These are phyloP conservation scores for Stachybotrys chlorohalonatus DNA, from an alignment of 2,329 filamentous ascomycete species.

Conservation along the genomic window DNA sequence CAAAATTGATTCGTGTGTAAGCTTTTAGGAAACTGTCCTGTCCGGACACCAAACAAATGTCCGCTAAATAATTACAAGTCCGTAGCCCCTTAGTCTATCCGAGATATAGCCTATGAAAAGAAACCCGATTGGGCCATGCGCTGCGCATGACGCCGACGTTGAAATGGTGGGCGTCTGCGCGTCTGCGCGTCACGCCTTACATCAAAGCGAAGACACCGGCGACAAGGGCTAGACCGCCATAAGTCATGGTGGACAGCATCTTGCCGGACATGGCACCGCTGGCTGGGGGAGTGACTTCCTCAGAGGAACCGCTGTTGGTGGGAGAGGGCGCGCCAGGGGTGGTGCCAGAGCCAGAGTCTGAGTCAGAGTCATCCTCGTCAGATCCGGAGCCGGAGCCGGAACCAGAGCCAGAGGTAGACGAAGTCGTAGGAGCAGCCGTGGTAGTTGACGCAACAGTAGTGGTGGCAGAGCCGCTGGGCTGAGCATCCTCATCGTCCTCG, in stretches of 20 bases:
- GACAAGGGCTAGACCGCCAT: slow-evolving; percentile 1
- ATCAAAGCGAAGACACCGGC: slow-evolving; percentile 1
- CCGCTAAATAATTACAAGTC: not conserved
- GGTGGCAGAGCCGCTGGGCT: slow-evolving; percentile 8
- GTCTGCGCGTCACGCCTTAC: not conserved
- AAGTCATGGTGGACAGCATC: not conserved
- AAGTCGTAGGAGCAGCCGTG: not conserved
- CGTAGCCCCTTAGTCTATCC: not conserved
- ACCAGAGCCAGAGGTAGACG: slow-evolving; percentile 4
- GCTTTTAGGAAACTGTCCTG: not conserved
- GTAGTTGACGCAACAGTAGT: slow-evolving; percentile 7
- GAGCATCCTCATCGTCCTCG: slow-evolving; percentile 10
- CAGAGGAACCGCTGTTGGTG: slow-evolving; percentile 1
- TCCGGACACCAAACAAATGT: not conserved
- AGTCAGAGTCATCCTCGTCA: slow-evolving; percentile 2
- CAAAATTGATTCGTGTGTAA: not conserved
- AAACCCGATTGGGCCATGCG: not conserved
- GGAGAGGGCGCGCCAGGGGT: slow-evolving; percentile 6
- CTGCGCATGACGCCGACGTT: not conserved
- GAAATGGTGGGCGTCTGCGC: not conserved
- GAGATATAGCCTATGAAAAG: not conserved
- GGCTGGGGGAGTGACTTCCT: slow-evolving; percentile 1
- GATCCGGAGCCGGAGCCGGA: slow-evolving; percentile 7
- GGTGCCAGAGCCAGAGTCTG: slow-evolving; percentile 8
- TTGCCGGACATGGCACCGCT: slow-evolving; percentile 2